Evolutionary conservation across 208 protist genomes (phyloP).

Genomic region (Perkinsela sp.): DNA sequence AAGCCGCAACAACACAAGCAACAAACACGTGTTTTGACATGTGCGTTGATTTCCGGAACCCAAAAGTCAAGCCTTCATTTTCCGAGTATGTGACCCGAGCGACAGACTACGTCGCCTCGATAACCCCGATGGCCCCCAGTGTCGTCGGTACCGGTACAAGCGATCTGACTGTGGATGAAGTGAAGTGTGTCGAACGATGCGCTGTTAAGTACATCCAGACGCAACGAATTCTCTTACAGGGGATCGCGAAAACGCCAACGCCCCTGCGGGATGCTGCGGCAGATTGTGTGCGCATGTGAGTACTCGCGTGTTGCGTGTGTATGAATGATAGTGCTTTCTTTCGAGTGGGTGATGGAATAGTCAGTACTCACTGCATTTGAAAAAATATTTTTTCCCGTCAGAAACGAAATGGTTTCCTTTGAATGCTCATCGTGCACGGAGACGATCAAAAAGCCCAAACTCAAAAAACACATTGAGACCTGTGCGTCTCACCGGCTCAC

Average conservation of each 20-base stretch:
- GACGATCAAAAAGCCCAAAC: conserved; percentile 63
- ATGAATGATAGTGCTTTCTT: not conserved
- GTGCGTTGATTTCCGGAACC: not conserved
- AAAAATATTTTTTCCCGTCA: not conserved
- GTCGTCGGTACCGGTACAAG: not conserved
- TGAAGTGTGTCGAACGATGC: not conserved
- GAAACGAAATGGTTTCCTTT: conserved; percentile 47
- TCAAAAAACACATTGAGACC: conserved; percentile 14
- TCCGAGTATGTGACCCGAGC: not conserved
- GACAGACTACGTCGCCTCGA: not conserved
- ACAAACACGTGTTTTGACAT: not conserved
- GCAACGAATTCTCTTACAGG: not conserved
- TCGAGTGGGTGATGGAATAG: too few relatives aligned
- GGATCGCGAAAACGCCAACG: not conserved
- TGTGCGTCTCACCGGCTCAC: conserved; percentile 26
- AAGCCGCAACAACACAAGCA: not conserved
- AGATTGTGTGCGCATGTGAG: not conserved
- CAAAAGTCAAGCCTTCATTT: not conserved
- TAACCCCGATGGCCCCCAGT: not conserved
- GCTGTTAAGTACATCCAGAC: not conserved
- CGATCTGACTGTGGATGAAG: not conserved
- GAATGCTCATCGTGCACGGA: conserved; percentile 47
- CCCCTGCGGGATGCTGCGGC: not conserved
- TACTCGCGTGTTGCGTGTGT: not conserved
- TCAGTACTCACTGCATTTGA: too few relatives aligned